phyloP scores from a whole-genome alignment of 2,329 filamentous ascomycete genomes.

The Fusarium algeriense region DNA sequence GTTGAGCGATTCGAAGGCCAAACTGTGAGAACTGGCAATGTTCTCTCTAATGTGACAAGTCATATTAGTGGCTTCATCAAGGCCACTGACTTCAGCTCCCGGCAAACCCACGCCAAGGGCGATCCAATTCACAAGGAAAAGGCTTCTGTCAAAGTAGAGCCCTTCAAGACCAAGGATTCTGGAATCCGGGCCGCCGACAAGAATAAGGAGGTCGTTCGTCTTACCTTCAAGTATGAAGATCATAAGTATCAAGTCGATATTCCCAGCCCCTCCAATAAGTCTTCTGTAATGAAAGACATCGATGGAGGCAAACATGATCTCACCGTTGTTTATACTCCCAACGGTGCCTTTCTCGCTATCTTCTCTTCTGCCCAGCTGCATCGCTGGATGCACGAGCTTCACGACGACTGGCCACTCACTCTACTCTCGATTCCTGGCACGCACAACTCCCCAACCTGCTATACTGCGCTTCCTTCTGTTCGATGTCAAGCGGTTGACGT shows the following conservation, averaged over 20 bases:
- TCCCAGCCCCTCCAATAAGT: conserved; percentile 71
- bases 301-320: conserved; percentile 66
- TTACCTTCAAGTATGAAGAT: conserved; percentile 76
- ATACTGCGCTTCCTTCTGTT: conserved; percentile 89
- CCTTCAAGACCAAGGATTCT: conserved; percentile 72
- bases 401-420: conserved; percentile 78
- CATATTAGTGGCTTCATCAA: conserved; percentile 60
- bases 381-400: conserved; percentile 84
- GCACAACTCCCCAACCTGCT: conserved; percentile 90
- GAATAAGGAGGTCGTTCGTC: conserved; percentile 74
- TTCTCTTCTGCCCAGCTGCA: conserved; percentile 77
- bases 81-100: conserved; percentile 52
- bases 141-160: conserved; percentile 71
- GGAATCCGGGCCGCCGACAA: conserved; percentile 71
- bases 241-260: conserved; percentile 76
- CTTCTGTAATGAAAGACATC: conserved; percentile 70
- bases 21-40: conserved; percentile 56
- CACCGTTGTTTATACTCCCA: conserved; percentile 74
- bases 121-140: conserved; percentile 72
- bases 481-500: conserved; percentile 89
- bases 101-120: conserved; percentile 60
- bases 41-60: conserved; percentile 60
- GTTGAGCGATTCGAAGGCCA: conserved; percentile 78
- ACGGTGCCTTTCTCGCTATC: conserved; percentile 69
- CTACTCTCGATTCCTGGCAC: conserved; percentile 92